Evolutionary conservation across 306 rosid species (phyloP).

Genomic region (Hippophae tibetana): DNA sequence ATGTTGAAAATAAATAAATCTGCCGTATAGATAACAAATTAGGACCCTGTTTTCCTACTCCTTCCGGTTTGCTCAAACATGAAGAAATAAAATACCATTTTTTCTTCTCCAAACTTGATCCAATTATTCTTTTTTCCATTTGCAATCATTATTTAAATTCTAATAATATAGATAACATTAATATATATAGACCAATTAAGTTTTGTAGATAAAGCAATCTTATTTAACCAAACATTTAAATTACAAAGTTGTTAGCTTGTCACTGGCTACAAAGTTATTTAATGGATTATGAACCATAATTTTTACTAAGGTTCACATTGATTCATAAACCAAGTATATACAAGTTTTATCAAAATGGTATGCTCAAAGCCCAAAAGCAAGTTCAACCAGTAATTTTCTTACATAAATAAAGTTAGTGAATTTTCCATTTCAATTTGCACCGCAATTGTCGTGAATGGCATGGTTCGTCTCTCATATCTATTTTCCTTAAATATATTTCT

Average conservation of each 20-base stretch:
- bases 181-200: not conserved
- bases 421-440: constrained; percentile 12
- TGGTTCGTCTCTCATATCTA: not conserved
- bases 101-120: not conserved
- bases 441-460: constrained; percentile 7
- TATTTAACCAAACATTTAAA: too few relatives aligned
- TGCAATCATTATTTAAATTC: not conserved
- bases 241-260: too few relatives aligned
- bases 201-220: not conserved
- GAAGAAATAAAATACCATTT: not conserved
- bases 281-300: too few relatives aligned
- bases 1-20: too few relatives aligned
- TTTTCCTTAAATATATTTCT: not conserved
- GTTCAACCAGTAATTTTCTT: not conserved
- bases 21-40: not conserved
- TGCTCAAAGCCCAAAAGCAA: not conserved
- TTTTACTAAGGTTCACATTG: too few relatives aligned
- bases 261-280: too few relatives aligned
- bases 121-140: not conserved
- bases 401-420: not conserved
- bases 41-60: not conserved
- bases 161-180: too few relatives aligned
- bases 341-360: too few relatives aligned
- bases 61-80: constrained; percentile 2
- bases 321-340: not conserved